Evolutionary conservation across 768 basidiomycete genomes (phyloP).

Genomic region (Royoungia palumana): DNA sequence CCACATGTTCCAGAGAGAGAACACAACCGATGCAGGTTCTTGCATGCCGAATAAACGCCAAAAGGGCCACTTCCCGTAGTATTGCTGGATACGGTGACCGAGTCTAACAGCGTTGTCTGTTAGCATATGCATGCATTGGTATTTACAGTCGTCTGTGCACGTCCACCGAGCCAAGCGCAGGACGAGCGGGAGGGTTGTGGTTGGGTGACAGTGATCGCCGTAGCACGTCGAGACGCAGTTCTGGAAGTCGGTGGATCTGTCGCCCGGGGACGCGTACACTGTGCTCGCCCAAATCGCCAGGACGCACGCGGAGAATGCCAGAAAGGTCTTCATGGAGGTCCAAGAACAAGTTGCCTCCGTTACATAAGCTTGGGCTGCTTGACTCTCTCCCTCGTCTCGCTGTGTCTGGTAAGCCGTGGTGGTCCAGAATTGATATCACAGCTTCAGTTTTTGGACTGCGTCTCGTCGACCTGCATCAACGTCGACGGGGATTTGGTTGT

Average conservation of each 20-base stretch:
- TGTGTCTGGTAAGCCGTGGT: background rate
- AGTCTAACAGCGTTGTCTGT: conserved; percentile 51
- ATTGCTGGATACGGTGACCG: conserved; percentile 61
- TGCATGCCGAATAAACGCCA: conserved; percentile 86
- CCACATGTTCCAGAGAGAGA: conserved; percentile 84
- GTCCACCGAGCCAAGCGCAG: conserved; percentile 80
- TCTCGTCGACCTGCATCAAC: background rate
- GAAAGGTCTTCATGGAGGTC: conserved; percentile 14
- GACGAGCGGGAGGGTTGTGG: conserved; percentile 44
- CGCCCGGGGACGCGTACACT: conserved; percentile 29
- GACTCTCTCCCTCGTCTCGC: background rate
- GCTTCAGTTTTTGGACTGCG: no score
- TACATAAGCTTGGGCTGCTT: conserved; percentile 16
- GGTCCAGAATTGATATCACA: no score
- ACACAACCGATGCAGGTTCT: conserved; percentile 89
- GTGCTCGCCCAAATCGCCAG: conserved; percentile 12
- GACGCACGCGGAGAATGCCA: conserved; percentile 8
- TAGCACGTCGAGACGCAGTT: conserved; percentile 37
- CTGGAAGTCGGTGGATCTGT: conserved; percentile 34
- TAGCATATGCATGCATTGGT: conserved; percentile 80
- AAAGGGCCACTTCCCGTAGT: conserved; percentile 98
- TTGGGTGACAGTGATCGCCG: conserved; percentile 29
- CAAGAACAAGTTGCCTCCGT: background rate
- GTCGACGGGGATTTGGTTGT: background rate
- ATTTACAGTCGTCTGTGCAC: conserved; percentile 85